phyloP scores from a whole-genome alignment of 73 alveolate genomes.

The Paramecium caudatum region DNA sequence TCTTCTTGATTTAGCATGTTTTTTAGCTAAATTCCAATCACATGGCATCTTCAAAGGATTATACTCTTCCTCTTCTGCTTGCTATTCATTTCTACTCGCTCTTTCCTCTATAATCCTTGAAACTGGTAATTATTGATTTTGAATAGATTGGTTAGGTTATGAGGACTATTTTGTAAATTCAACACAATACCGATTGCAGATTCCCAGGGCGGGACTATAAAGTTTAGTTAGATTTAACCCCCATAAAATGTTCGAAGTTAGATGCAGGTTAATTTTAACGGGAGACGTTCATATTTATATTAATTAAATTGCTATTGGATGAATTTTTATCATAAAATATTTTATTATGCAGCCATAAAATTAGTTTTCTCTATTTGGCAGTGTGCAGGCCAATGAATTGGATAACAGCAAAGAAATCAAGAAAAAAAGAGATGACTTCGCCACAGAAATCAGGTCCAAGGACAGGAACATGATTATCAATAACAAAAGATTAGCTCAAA shows the following conservation, averaged over 20 bases:
- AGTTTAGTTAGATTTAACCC: not conserved
- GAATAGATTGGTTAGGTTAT: too few relatives aligned
- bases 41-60: constrained; percentile 70
- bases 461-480: constrained; percentile 39
- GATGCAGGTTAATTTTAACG: constrained; percentile 3
- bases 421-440: constrained; percentile 55
- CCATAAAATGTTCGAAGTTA: constrained; percentile 36
- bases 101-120: not conserved
- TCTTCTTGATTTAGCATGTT: constrained; percentile 69
- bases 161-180: too few relatives aligned
- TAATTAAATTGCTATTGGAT: not conserved
- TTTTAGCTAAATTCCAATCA: constrained; percentile 71
- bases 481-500: constrained; percentile 47
- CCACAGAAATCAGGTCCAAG: constrained; percentile 58
- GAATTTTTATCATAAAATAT: constrained; percentile 27
- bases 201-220: too few relatives aligned
- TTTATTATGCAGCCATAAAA: constrained; percentile 65
- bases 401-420: constrained; percentile 21
- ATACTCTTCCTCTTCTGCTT: constrained; percentile 37
- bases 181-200: too few relatives aligned
- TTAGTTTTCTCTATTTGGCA: constrained; percentile 57
- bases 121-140: not conserved
- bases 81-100: too few relatives aligned
- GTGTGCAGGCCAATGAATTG: not conserved
- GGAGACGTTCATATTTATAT: constrained; percentile 17